These are phyloP conservation scores for Ustilago sp. DNA, from an alignment of 1,284 basidiomycete species.

Conservation along the genomic window DNA sequence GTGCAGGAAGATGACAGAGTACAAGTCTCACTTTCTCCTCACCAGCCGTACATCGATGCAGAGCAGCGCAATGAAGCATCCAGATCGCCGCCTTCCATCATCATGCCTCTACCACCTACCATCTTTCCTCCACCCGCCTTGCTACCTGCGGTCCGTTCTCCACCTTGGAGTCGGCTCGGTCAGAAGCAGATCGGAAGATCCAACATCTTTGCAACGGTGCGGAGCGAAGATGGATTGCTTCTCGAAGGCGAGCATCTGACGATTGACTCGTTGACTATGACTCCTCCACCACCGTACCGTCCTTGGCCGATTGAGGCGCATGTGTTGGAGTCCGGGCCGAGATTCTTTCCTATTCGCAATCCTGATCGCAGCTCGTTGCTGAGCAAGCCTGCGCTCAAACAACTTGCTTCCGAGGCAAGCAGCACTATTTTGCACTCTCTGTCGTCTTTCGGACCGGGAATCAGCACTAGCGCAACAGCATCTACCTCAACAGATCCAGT, in stretches of 20 bases:
- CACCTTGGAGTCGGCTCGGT: constrained; percentile 24
- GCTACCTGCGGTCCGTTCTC: constrained; percentile 40
- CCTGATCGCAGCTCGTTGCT: constrained; percentile 19
- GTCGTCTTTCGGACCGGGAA: constrained; percentile 8
- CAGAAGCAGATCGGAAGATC: constrained; percentile 32
- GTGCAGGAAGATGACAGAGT: constrained; percentile 13
- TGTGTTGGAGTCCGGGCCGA: constrained; percentile 20
- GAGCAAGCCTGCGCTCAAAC: background rate
- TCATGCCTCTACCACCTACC: constrained; percentile 33
- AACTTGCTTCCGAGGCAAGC: background rate
- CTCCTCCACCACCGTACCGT: constrained; percentile 50
- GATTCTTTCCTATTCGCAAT: constrained; percentile 31
- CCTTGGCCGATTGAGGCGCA: constrained; percentile 41
- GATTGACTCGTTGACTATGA: constrained; percentile 47
- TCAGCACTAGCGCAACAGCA: background rate
- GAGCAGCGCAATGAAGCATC: constrained; percentile 25
- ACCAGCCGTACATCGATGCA: constrained; percentile 27
- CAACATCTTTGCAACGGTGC: constrained; percentile 28
- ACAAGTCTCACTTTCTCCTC: constrained; percentile 13
- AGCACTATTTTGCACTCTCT: constrained; percentile 9
- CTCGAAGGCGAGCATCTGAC: constrained; percentile 34
- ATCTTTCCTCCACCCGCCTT: constrained; percentile 52
- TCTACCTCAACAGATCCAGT: constrained; percentile 9
- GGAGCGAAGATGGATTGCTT: constrained; percentile 21
- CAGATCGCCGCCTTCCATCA: constrained; percentile 7